Evolutionary conservation across 192 early-diverging fungal genomes (phyloP).

Genomic region (Entomortierella beljakovae): DNA sequence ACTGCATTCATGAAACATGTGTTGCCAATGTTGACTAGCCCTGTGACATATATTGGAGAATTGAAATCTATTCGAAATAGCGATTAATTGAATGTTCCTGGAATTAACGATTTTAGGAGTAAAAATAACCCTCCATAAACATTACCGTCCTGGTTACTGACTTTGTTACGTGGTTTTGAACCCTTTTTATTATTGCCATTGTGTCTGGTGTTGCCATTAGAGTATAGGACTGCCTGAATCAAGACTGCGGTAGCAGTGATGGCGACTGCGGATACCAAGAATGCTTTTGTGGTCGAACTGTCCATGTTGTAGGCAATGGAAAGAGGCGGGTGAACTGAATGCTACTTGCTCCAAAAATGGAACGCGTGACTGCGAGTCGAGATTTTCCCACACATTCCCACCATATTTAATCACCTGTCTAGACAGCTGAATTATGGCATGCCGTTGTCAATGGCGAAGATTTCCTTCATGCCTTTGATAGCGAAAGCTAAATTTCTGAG

Average conservation of each 20-base stretch:
- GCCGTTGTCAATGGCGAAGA: too few relatives aligned
- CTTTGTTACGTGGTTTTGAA: not conserved
- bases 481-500: too few relatives aligned
- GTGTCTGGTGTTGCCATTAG: not conserved
- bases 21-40: slow-evolving; percentile 86
- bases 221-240: not conserved
- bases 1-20: slow-evolving; percentile 92
- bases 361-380: too few relatives aligned
- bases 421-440: too few relatives aligned
- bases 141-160: not conserved
- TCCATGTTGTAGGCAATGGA: not conserved
- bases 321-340: not conserved
- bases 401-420: too few relatives aligned
- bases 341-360: too few relatives aligned
- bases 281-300: not conserved
- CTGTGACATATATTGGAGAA: slow-evolving; percentile 55
- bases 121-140: not conserved
- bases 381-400: too few relatives aligned
- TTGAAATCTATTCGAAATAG: too few relatives aligned
- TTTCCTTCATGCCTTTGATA: too few relatives aligned
- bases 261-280: too few relatives aligned
- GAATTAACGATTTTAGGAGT: too few relatives aligned
- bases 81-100: too few relatives aligned
- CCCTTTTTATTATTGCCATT: not conserved
- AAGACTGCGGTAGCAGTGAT: not conserved